phyloP scores from a whole-genome alignment of 179 eudicot species.

The Beta macrorhiza region DNA sequence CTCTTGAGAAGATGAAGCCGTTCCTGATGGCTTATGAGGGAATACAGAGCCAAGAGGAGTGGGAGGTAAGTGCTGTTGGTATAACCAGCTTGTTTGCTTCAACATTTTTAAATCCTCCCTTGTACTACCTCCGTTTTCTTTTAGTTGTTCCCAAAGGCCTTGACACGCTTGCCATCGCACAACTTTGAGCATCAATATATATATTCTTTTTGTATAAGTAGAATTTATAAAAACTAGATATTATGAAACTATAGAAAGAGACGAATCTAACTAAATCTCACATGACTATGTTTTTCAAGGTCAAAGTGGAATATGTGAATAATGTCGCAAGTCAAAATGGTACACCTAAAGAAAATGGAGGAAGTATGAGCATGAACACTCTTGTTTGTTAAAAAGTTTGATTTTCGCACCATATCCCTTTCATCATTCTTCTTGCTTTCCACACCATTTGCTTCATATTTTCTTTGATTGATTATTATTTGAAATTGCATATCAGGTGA shows the following conservation, averaged over 20 bases:
- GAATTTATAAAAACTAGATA: no score
- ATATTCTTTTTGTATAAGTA: no score
- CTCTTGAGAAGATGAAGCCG: constrained; percentile 87
- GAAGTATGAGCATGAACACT: no score
- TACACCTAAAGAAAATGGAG: no score
- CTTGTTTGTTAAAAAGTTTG: neutral
- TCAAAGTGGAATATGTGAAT: no score
- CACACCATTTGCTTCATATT: neutral
- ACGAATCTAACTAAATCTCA: no score
- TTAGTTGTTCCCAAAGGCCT: neutral
- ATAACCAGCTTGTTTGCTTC: neutral
- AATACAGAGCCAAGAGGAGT: constrained; percentile 74
- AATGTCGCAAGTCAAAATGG: no score
- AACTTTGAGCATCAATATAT: neutral
- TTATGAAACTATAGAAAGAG: no score
- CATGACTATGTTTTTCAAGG: no score
- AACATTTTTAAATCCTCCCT: neutral
- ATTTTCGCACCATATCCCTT: no score
- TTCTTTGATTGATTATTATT: neutral
- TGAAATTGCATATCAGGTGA: neutral
- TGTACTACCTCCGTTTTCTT: neutral
- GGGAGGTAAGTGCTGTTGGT: constrained; percentile 61
- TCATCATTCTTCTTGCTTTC: no score
- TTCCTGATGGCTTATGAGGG: constrained; percentile 81
- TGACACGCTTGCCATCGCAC: neutral